Evolutionary conservation across 495 filamentous ascomycete genomes (phyloP).

Genomic region (Neurospora discreta): DNA sequence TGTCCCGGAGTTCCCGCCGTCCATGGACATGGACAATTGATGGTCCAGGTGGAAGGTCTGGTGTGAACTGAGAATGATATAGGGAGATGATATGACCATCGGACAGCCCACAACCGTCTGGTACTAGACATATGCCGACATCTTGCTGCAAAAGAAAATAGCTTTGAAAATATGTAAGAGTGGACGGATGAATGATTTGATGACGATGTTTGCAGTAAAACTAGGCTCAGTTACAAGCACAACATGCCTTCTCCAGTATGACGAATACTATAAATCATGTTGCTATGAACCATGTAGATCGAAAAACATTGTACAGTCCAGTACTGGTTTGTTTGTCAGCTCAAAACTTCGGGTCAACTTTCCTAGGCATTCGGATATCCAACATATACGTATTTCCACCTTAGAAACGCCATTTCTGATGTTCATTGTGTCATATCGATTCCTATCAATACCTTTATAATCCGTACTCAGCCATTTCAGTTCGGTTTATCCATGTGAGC

Average conservation of each 20-base stretch:
- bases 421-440: too few relatives aligned
- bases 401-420: too few relatives aligned
- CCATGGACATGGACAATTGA: background rate
- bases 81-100: background rate
- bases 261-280: background rate
- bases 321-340: too few relatives aligned
- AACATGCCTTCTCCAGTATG: background rate
- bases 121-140: background rate
- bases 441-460: too few relatives aligned
- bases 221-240: background rate
- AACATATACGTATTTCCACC: too few relatives aligned
- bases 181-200: background rate
- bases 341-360: too few relatives aligned
- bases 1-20: slow-evolving; percentile 8
- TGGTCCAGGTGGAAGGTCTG: background rate
- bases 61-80: background rate
- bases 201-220: background rate
- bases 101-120: background rate
- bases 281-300: background rate
- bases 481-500: too few relatives aligned
- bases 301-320: too few relatives aligned
- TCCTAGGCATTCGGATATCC: too few relatives aligned
- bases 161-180: background rate
- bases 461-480: too few relatives aligned
- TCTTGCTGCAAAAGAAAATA: background rate